Evolutionary conservation across 2,329 filamentous ascomycete species (phyloP).

Genomic region (Scolecobasidium constrictum): DNA sequence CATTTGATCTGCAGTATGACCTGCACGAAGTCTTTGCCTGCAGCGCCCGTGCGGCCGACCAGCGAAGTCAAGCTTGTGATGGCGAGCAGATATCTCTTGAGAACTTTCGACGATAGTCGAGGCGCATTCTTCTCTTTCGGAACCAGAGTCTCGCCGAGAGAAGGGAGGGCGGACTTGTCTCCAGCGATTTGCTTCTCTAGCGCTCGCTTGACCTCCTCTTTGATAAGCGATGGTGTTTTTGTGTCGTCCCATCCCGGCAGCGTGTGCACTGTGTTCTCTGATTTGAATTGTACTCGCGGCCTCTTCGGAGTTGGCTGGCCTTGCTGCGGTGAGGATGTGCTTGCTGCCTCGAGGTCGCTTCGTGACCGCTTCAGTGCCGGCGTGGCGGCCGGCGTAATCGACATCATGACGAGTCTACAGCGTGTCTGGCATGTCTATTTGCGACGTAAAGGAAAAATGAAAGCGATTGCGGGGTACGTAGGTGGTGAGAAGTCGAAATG

Average conservation of each 20-base stretch:
- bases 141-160: conserved; percentile 38
- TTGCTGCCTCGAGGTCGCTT: conserved; percentile 2
- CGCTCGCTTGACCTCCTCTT: conserved; percentile 50
- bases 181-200: conserved; percentile 41
- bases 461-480: background rate
- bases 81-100: conserved; percentile 50
- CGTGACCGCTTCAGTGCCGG: conserved; percentile 7
- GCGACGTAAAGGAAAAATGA: background rate
- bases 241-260: conserved; percentile 32
- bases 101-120: conserved; percentile 34
- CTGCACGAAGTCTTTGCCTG: conserved; percentile 47
- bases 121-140: conserved; percentile 33
- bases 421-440: background rate
- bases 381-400: conserved; percentile 1
- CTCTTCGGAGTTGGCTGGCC: conserved; percentile 2
- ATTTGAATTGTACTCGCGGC: conserved; percentile 7
- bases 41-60: conserved; percentile 45
- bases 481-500: background rate
- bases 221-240: conserved; percentile 46
- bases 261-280: conserved; percentile 18
- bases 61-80: conserved; percentile 44
- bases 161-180: conserved; percentile 46
- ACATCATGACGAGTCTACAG: background rate
- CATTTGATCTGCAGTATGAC: conserved; percentile 48
- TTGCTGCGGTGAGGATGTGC: background rate